These are phyloP conservation scores for Suillus discolor DNA, from an alignment of 768 basidiomycete genomes.

Conservation along the genomic window DNA sequence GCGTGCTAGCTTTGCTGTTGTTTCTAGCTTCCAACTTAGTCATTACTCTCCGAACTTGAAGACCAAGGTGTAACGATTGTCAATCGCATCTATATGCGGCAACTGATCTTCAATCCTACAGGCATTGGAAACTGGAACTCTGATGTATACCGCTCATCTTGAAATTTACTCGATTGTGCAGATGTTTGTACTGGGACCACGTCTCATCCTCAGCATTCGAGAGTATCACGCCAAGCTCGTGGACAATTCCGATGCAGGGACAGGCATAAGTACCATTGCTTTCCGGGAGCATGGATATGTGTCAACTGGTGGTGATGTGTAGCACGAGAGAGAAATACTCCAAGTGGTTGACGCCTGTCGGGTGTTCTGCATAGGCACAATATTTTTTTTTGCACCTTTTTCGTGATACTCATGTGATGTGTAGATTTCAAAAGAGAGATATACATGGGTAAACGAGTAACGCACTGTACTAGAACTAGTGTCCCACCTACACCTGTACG, in stretches of 20 bases:
- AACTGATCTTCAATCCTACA: background rate
- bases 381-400: background rate
- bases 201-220: background rate
- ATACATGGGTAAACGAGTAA: no score
- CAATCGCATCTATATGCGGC: background rate
- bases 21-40: background rate
- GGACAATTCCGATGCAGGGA: background rate
- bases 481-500: background rate
- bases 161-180: background rate
- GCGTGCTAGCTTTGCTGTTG: background rate
- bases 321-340: background rate
- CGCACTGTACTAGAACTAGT: background rate
- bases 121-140: background rate
- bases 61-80: background rate
- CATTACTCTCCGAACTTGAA: background rate
- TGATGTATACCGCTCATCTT: background rate
- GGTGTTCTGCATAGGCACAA: background rate
- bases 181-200: conserved; percentile 1
- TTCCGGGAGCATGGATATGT: background rate
- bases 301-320: background rate
- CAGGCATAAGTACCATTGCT: background rate
- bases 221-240: background rate
- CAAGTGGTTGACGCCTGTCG: background rate
- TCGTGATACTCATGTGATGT: background rate
- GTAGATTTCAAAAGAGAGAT: background rate